Conservation (phyloP, 768 basidiomycete genomes). For the Panellus pusillus region DNA sequence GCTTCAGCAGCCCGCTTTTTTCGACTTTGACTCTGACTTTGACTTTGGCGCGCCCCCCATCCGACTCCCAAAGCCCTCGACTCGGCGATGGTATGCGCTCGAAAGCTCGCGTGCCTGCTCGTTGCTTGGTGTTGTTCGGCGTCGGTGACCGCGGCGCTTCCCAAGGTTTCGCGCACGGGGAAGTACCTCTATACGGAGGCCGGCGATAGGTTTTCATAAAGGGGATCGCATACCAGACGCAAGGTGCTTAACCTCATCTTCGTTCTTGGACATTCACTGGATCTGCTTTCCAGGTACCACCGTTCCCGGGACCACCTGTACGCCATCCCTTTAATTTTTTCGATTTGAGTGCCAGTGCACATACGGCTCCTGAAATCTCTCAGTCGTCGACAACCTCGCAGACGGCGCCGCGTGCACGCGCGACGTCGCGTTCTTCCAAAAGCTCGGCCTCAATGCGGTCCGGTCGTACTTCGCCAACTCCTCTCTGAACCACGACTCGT, state of each 20-base stretch:
- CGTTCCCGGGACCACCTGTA: background rate
- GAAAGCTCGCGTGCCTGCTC: background rate
- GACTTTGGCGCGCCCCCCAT: too few species aligned
- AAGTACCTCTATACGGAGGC: slow-evolving; percentile 79
- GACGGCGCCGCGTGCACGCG: slow-evolving; percentile 66
- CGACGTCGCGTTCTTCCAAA: slow-evolving; percentile 74
- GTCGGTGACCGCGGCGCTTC: slow-evolving; percentile 52
- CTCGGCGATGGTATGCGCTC: too few species aligned
- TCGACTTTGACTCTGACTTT: too few species aligned
- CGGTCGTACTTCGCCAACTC: slow-evolving; percentile 88
- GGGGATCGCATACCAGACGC: slow-evolving; percentile 81
- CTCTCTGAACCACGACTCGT: slow-evolving; percentile 79
- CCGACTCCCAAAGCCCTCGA: too few species aligned
- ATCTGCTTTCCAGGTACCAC: slow-evolving; percentile 1
- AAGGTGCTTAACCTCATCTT: slow-evolving; percentile 52
- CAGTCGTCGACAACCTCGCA: slow-evolving; percentile 77
- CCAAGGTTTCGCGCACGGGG: slow-evolving; percentile 66
- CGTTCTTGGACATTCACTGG: background rate
- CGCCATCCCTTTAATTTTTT: too few species aligned
- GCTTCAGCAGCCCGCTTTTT: too few species aligned
- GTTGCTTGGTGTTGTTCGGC: background rate
- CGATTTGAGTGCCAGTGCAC: slow-evolving; percentile 38
- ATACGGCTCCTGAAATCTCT: slow-evolving; percentile 59
- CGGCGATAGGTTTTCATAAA: slow-evolving; percentile 85
- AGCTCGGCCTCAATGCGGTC: slow-evolving; percentile 78